Evolutionary conservation across 1,284 basidiomycete species (phyloP).

Genomic region (Ceratobasidium sp.): DNA sequence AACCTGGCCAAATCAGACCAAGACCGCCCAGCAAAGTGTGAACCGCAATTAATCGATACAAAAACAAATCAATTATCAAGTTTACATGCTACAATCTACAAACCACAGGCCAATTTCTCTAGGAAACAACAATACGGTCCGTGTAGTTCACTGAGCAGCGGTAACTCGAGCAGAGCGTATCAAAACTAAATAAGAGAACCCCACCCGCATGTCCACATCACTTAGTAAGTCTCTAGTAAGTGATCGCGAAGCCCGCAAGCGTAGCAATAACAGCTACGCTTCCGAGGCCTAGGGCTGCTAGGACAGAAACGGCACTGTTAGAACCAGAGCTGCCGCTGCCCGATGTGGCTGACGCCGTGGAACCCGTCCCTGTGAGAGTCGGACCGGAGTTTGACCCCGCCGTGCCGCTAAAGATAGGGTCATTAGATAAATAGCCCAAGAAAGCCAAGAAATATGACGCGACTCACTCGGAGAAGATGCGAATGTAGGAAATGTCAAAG

Average conservation of each 20-base stretch:
- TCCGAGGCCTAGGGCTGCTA: slow-evolving; percentile 17
- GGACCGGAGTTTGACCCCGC: slow-evolving; percentile 32
- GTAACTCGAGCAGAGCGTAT: background rate
- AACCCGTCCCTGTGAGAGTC: slow-evolving; percentile 11
- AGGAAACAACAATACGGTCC: slow-evolving; percentile 40
- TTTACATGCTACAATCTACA: too few species aligned
- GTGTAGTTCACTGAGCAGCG: slow-evolving; percentile 1
- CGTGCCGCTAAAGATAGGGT: slow-evolving; percentile 6
- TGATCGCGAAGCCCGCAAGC: background rate
- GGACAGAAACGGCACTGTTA: background rate
- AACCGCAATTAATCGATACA: too few species aligned
- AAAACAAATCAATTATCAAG: too few species aligned
- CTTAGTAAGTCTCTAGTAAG: slow-evolving; percentile 1
- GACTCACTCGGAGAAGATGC: slow-evolving; percentile 45
- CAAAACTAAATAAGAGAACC: background rate
- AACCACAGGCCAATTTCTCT: slow-evolving; percentile 33
- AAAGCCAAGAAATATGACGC: background rate
- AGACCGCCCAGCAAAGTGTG: too few species aligned
- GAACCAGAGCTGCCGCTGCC: slow-evolving; percentile 5
- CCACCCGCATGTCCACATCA: too few species aligned
- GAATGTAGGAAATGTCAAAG: slow-evolving; percentile 47
- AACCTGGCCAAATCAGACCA: too few species aligned
- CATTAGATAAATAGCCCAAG: background rate
- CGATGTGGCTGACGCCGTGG: slow-evolving; percentile 8
- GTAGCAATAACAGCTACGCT: slow-evolving; percentile 2